A percentile compares a stretch with the other conserved stretches of the same genome.
phyloP scores from a whole-genome alignment of 768 basidiomycete genomes.

The Lanmaoa rubissima region DNA sequence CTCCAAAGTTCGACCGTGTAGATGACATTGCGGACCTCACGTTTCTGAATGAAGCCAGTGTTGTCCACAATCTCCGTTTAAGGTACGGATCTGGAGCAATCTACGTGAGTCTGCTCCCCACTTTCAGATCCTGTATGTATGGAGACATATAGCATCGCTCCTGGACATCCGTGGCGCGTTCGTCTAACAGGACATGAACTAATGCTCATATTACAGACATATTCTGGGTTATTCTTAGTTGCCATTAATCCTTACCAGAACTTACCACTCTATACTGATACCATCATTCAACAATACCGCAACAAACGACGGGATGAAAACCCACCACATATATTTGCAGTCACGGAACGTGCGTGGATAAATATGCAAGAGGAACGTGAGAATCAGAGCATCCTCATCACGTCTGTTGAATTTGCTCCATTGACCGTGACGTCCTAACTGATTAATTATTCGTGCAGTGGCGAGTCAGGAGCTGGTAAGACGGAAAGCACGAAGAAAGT shows the following conservation, averaged over 20 bases:
- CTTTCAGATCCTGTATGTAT: neutral
- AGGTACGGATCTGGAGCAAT: constrained; percentile 91
- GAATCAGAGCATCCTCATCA: constrained; percentile 97
- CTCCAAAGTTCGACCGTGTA: constrained; percentile 96
- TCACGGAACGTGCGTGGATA: constrained; percentile 96
- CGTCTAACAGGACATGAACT: constrained; percentile 2
- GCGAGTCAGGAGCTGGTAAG: constrained; percentile 98
- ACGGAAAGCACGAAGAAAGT: constrained; percentile 99
- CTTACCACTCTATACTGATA: constrained; percentile 86
- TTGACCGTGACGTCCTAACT: constrained; percentile 7
- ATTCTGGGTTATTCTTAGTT: constrained; percentile 95
- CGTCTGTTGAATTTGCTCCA: constrained; percentile 53
- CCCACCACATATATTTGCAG: constrained; percentile 94
- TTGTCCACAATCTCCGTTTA: constrained; percentile 94
- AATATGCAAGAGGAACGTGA: constrained; percentile 98
- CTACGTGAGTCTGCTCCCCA: constrained; percentile 59
- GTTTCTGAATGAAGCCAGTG: constrained; percentile 96
- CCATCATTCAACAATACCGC: constrained; percentile 88
- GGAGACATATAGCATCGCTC: constrained; percentile 3
- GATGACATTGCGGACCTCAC: constrained; percentile 98
- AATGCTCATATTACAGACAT: constrained; percentile 58
- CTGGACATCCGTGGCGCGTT: constrained; percentile 5
- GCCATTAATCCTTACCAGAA: constrained; percentile 97
- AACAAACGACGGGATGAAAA: constrained; percentile 87
- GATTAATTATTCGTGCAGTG: constrained; percentile 46